Percentiles rank a stretch among this genome's conserved stretches.
These are phyloP conservation scores for Xerocomellus chrysenteron DNA, from an alignment of 768 basidiomycete species.

Conservation along the genomic window DNA sequence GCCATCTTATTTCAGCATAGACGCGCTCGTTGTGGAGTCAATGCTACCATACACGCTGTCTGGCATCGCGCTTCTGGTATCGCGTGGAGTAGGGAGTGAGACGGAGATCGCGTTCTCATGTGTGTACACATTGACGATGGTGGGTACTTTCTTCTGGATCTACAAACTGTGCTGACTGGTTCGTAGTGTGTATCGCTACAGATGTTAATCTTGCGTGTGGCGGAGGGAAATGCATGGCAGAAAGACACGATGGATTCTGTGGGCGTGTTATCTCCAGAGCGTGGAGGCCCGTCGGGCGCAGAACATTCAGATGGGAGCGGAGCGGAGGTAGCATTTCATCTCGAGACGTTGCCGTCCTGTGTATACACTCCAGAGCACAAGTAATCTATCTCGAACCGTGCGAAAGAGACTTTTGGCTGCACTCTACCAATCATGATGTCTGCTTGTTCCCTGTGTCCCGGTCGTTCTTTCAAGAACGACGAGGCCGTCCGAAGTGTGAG, in stretches of 20 bases:
- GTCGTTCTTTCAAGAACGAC: no score
- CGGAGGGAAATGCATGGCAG: constrained; percentile 8
- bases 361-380: no score
- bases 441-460: constrained; percentile 17
- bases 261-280: no score
- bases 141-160: background rate
- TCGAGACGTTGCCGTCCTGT: background rate
- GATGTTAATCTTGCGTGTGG: constrained; percentile 14
- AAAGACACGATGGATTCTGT: background rate
- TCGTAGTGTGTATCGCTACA: constrained; percentile 16
- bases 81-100: background rate
- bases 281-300: background rate
- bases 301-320: background rate
- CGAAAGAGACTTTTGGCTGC: background rate
- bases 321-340: background rate
- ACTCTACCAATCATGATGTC: constrained; percentile 10
- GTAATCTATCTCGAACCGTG: constrained; percentile 13
- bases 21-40: constrained; percentile 10
- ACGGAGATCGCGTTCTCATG: background rate
- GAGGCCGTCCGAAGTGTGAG: no score
- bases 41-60: constrained; percentile 13
- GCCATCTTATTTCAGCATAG: background rate
- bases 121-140: constrained; percentile 11
- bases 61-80: constrained; percentile 12
- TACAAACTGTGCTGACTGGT: background rate